Evolutionary conservation across 345 rosid genomes (phyloP).

Genomic region (Syzygium aqueum): DNA sequence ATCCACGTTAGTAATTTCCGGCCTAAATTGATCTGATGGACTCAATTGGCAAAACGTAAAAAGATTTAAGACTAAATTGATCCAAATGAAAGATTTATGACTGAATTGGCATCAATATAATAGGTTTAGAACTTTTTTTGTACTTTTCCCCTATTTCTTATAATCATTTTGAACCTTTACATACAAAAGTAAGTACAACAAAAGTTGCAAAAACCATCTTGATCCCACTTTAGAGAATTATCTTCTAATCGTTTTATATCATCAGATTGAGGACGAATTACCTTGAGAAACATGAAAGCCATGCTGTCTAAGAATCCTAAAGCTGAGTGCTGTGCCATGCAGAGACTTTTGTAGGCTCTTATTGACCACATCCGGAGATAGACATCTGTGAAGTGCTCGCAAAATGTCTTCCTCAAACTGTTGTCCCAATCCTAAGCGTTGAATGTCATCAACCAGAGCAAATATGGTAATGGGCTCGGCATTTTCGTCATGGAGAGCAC

Average conservation of each 20-base stretch:
- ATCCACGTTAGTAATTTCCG: no score
- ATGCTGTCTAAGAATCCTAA: constrained; percentile 35
- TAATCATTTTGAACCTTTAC: background rate
- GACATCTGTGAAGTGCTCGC: constrained; percentile 6
- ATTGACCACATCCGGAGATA: background rate
- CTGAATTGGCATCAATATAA: no score
- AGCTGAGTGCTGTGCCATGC: constrained; percentile 20
- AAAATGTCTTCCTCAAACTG: constrained; percentile 21
- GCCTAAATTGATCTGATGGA: no score
- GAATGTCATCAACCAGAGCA: constrained; percentile 32
- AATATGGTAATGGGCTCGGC: constrained; percentile 6
- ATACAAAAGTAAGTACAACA: background rate
- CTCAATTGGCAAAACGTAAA: no score
- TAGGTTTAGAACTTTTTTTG: no score
- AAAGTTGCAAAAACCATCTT: background rate
- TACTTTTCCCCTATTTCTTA: background rate
- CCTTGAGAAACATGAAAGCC: constrained; percentile 33
- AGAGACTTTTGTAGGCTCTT: constrained; percentile 1
- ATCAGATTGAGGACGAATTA: background rate
- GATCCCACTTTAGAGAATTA: background rate
- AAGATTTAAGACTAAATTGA: no score
- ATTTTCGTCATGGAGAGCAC: background rate
- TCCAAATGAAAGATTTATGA: no score
- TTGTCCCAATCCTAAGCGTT: constrained; percentile 21
- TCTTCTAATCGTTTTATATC: background rate